These are phyloP conservation scores for Xylaria sp. DNA, from an alignment of 2,329 filamentous ascomycete species.

Conservation along the genomic window DNA sequence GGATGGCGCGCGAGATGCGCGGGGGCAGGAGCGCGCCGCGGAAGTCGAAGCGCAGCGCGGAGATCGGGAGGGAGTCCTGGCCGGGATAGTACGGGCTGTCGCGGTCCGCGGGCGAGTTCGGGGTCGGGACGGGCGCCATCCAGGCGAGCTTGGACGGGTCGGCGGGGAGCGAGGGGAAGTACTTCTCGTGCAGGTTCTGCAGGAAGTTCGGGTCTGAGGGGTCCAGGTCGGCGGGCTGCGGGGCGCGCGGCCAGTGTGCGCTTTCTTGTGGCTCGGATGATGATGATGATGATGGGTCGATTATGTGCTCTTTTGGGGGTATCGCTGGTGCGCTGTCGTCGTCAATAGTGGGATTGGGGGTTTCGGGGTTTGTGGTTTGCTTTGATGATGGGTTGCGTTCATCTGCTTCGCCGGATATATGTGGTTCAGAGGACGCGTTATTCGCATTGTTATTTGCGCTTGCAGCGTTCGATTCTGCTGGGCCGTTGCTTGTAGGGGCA, in stretches of 20 bases:
- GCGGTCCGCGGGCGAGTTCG: constrained; percentile 71
- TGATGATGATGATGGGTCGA: constrained; percentile 16
- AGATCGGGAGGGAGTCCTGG: constrained; percentile 75
- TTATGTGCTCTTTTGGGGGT: constrained; percentile 39
- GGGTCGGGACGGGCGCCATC: constrained; percentile 80
- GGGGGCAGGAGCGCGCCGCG: constrained; percentile 83
- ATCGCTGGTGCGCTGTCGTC: constrained; percentile 33
- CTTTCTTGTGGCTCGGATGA: constrained; percentile 41
- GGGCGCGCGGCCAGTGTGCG: constrained; percentile 71
- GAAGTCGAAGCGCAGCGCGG: constrained; percentile 90
- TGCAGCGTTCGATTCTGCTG: neutral
- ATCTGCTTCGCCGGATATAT: constrained; percentile 33
- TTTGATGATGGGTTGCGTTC: constrained; percentile 6
- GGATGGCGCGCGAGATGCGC: constrained; percentile 76
- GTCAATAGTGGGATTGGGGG: constrained; percentile 39
- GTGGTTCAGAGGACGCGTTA: constrained; percentile 34
- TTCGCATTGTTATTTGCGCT: neutral
- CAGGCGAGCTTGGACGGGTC: constrained; percentile 89
- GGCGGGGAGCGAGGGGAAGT: constrained; percentile 88
- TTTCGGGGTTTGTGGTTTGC: constrained; percentile 40
- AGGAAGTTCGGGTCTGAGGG: constrained; percentile 87
- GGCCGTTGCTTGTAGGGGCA: neutral
- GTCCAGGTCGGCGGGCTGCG: constrained; percentile 76
- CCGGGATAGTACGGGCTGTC: constrained; percentile 85
- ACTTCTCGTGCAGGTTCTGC: constrained; percentile 85